A percentile compares a stretch with the other conserved stretches of the same genome.
These are phyloP conservation scores for Phoma sp. DNA, from an alignment of 2,329 filamentous ascomycete species.

Conservation along the genomic window DNA sequence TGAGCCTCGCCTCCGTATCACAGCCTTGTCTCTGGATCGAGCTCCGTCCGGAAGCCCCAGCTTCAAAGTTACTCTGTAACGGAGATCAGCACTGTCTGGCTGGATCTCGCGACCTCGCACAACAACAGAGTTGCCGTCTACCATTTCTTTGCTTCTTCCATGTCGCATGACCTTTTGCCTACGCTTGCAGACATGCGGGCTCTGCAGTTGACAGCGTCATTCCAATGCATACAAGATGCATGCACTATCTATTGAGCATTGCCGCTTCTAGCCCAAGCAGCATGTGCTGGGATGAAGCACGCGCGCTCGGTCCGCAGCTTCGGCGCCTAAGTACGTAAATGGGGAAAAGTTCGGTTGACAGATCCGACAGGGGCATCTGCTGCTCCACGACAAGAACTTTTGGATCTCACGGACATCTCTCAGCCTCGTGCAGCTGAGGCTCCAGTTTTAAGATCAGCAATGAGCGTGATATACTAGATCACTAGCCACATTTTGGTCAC, in stretches of 20 bases:
- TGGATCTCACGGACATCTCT: constrained; percentile 1
- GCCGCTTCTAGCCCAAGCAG: neutral
- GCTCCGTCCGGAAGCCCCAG: too few relatives aligned
- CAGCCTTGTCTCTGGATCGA: too few relatives aligned
- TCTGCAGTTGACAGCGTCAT: neutral
- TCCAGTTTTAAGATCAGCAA: constrained; percentile 1
- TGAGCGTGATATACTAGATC: neutral
- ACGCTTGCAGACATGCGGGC: neutral
- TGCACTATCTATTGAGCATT: neutral
- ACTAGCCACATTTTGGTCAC: constrained; percentile 6
- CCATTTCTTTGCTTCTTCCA: too few relatives aligned
- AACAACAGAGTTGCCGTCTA: too few relatives aligned
- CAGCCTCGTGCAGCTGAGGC: neutral
- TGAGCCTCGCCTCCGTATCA: too few relatives aligned
- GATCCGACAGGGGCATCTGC: neutral
- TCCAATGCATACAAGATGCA: constrained; percentile 1
- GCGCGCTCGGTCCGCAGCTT: neutral
- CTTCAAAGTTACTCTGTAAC: too few relatives aligned
- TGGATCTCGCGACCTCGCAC: too few relatives aligned
- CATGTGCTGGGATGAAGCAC: neutral
- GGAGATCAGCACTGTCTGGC: too few relatives aligned
- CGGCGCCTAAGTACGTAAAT: neutral
- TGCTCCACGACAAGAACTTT: constrained; percentile 4
- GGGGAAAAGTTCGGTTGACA: constrained; percentile 3
- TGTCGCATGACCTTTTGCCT: neutral